These are phyloP conservation scores for Ceratocystis cubensis DNA, from an alignment of 2,329 filamentous ascomycete genomes.

Conservation along the genomic window DNA sequence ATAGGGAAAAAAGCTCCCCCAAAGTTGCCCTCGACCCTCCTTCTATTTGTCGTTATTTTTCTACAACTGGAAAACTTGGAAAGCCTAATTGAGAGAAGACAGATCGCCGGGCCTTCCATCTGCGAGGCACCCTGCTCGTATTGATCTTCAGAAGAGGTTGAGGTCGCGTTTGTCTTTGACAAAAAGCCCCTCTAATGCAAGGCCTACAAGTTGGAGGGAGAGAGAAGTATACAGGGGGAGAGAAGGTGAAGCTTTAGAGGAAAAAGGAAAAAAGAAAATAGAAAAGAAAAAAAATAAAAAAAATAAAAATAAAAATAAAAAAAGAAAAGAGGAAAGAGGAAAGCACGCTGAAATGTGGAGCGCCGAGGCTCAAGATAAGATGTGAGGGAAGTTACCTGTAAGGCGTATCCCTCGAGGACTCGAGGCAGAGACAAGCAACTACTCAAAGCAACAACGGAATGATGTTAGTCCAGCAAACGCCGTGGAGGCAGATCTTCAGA, in stretches of 20 bases:
- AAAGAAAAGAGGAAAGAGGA: neutral
- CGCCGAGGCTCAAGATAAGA: neutral
- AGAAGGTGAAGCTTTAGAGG: neutral
- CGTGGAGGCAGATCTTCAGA: neutral
- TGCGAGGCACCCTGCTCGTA: neutral
- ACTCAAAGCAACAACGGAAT: neutral
- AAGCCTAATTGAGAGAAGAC: neutral
- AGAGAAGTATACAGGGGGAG: neutral
- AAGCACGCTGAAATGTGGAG: neutral
- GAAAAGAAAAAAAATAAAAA: neutral
- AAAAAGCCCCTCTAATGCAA: constrained; percentile 1
- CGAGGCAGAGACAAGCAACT: neutral
- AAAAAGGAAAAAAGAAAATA: constrained; percentile 1
- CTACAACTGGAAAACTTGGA: neutral
- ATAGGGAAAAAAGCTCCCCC: neutral
- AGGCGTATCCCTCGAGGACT: neutral
- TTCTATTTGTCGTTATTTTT: neutral
- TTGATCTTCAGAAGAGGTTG: neutral
- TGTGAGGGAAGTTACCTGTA: neutral
- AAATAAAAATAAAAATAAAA: neutral
- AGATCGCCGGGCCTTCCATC: neutral
- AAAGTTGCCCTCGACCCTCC: too few species aligned
- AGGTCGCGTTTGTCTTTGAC: neutral
- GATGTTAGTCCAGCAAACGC: neutral
- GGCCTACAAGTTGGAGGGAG: neutral